Percentiles rank a stretch among this genome's conserved stretches.
Evolutionary conservation across 2,329 filamentous ascomycete species (phyloP).

Genomic region (Parafenestella ontariensis): DNA sequence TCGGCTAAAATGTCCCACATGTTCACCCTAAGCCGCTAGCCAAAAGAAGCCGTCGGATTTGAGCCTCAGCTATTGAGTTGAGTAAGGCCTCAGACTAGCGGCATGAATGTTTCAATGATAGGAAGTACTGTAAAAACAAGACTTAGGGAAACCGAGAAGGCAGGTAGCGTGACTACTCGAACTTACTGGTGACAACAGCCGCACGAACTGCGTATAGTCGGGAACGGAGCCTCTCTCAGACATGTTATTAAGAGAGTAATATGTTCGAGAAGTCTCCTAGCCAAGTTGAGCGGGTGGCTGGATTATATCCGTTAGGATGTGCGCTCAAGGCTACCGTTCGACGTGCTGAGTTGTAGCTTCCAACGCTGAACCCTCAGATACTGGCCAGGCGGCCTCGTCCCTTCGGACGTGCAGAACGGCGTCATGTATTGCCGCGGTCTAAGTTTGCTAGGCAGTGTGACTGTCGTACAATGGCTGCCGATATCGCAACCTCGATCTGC

Average conservation of each 20-base stretch:
- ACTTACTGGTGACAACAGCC: background rate
- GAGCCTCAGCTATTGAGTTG: constrained; percentile 4
- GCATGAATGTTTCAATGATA: background rate
- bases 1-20: constrained; percentile 25
- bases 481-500: constrained; percentile 19
- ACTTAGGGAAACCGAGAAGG: background rate
- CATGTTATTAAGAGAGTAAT: background rate
- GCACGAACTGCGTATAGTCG: background rate
- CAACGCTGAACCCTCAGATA: background rate
- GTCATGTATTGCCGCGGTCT: background rate
- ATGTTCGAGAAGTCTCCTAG: background rate
- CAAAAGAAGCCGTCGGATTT: constrained; percentile 10
- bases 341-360: background rate
- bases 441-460: background rate
- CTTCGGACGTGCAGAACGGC: background rate
- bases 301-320: background rate
- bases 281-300: background rate
- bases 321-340: background rate
- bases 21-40: constrained; percentile 27
- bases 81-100: too few species aligned
- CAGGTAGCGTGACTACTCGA: too few species aligned
- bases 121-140: background rate
- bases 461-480: constrained; percentile 19
- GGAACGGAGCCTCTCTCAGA: background rate
- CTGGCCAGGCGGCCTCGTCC: background rate